These are phyloP conservation scores for Marchantia paleacea DNA, from an alignment of 225 moss, liverwort and hornwort genomes.

Conservation along the genomic window DNA sequence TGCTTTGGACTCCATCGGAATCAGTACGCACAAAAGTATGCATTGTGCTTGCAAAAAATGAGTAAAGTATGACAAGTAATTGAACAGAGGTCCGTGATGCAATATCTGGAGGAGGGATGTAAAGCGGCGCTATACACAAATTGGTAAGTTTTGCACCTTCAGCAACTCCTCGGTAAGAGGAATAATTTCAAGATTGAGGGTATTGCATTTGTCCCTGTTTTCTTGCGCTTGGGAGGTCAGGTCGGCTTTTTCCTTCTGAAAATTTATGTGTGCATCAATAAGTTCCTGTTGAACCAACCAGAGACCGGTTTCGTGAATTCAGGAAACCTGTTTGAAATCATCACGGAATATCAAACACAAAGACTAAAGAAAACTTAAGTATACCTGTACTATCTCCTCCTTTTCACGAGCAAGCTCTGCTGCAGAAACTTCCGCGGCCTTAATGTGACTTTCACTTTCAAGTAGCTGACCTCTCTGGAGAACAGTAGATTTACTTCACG, in stretches of 20 bases:
- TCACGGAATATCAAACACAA: neutral
- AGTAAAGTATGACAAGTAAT: too few species aligned
- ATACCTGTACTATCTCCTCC: slow-evolving; percentile 75
- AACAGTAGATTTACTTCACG: neutral
- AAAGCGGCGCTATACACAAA: neutral
- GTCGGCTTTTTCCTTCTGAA: slow-evolving; percentile 64
- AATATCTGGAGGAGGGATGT: too few species aligned
- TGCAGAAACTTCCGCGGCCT: slow-evolving; percentile 18
- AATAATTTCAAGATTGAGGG: slow-evolving; percentile 51
- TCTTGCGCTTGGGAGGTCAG: slow-evolving; percentile 50
- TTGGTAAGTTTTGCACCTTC: slow-evolving; percentile 43
- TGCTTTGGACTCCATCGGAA: neutral
- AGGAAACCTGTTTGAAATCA: too few species aligned
- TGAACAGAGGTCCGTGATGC: too few species aligned
- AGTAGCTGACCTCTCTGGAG: slow-evolving; percentile 44
- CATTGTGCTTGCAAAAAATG: too few species aligned
- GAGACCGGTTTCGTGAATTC: neutral
- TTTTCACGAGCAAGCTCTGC: slow-evolving; percentile 54
- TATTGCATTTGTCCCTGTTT: slow-evolving; percentile 50
- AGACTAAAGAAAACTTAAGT: neutral
- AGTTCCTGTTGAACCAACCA: slow-evolving; percentile 62
- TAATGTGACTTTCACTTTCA: slow-evolving; percentile 20
- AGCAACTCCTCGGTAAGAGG: slow-evolving; percentile 51
- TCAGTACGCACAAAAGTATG: too few species aligned
- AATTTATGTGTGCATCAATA: slow-evolving; percentile 65